Evolutionary conservation across 164 flowering plant genomes (phyloP).

Genomic region (Vitis riparia): DNA sequence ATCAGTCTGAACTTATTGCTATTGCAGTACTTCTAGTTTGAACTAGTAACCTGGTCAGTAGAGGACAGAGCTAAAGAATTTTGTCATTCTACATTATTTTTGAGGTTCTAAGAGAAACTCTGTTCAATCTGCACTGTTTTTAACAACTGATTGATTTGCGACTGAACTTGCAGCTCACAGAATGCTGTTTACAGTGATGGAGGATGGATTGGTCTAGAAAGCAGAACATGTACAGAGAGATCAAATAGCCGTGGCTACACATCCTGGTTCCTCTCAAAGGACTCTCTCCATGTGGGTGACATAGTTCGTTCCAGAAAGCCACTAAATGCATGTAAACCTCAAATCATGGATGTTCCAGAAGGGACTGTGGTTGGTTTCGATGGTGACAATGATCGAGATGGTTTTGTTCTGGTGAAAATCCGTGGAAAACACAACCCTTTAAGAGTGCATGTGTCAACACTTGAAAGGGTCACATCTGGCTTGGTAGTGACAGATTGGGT

Average conservation of each 20-base stretch:
- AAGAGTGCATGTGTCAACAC: constrained; percentile 53
- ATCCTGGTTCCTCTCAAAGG: constrained; percentile 81
- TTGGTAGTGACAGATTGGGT: constrained; percentile 94
- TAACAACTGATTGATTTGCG: constrained; percentile 3
- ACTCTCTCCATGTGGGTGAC: constrained; percentile 78
- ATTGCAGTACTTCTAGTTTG: no score
- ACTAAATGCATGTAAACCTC: constrained; percentile 56
- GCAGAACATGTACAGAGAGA: constrained; percentile 29
- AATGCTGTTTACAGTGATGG: constrained; percentile 44
- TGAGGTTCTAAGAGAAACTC: no score
- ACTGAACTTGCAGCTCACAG: constrained; percentile 58
- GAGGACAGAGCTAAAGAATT: no score
- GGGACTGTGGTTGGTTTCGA: constrained; percentile 81
- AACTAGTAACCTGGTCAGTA: no score
- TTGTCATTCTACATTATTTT: no score
- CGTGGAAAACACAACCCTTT: constrained; percentile 86
- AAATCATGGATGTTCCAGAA: constrained; percentile 77
- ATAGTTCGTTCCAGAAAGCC: constrained; percentile 82
- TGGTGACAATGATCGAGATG: constrained; percentile 40
- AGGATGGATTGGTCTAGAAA: constrained; percentile 39
- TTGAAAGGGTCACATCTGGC: constrained; percentile 82
- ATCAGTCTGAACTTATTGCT: no score
- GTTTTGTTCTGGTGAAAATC: constrained; percentile 71
- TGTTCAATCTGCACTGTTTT: no score
- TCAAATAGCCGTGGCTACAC: constrained; percentile 42